Percentiles rank a stretch among this genome's conserved stretches.
Conservation (phyloP, 768 basidiomycete genomes). For the Lactarius evosmus region DNA sequence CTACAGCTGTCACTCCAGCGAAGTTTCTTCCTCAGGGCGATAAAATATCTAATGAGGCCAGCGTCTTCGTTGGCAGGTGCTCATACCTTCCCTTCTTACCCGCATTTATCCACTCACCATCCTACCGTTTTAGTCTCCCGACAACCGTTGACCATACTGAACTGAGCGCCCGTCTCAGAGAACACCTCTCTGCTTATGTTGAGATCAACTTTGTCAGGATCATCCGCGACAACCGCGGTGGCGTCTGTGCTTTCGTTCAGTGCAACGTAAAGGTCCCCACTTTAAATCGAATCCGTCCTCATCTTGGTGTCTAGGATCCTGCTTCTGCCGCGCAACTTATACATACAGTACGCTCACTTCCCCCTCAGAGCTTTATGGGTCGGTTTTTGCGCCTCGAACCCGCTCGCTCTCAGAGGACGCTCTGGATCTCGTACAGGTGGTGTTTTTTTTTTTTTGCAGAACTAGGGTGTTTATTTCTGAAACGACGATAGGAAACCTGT, state of each 20-base stretch:
- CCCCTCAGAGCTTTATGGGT: constrained; percentile 66
- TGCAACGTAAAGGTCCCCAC: constrained; percentile 56
- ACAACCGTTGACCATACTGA: constrained; percentile 62
- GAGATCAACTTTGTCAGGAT: constrained; percentile 67
- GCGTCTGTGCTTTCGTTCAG: constrained; percentile 82
- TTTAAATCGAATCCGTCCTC: constrained; percentile 11
- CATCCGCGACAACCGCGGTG: constrained; percentile 70
- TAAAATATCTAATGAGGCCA: constrained; percentile 67
- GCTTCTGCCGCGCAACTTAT: constrained; percentile 57
- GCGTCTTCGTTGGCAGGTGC: constrained; percentile 83
- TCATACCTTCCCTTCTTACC: constrained; percentile 20
- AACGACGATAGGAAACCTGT: constrained; percentile 38
- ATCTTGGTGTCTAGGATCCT: constrained; percentile 44
- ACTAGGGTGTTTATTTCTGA: not conserved
- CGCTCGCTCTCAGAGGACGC: constrained; percentile 70
- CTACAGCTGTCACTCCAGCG: constrained; percentile 27
- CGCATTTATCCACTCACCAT: constrained; percentile 21
- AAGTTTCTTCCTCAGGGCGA: constrained; percentile 30
- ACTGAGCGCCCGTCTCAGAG: constrained; percentile 54
- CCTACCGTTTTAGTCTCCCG: constrained; percentile 52
- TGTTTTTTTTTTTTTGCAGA: constrained; percentile 17
- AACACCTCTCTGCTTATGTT: constrained; percentile 64
- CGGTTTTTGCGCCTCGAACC: constrained; percentile 72
- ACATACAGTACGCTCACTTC: constrained; percentile 50
- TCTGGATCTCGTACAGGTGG: constrained; percentile 74